Base-by-base conservation (phyloP, 2,329 filamentous ascomycete species). In the Pseudogymnoascus sp. region DNA sequence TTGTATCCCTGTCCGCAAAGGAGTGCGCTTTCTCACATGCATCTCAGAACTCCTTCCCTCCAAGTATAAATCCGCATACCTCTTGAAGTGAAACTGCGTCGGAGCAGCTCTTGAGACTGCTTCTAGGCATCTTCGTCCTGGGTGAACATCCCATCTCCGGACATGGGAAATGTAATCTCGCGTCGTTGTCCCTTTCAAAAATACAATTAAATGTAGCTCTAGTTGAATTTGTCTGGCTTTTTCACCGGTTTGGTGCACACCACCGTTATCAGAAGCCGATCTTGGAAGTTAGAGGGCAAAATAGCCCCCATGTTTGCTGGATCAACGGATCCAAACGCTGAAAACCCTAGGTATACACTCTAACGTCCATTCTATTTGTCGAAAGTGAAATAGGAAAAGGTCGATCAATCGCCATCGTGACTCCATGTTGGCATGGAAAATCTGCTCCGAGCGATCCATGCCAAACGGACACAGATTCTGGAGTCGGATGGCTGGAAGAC, bases 101-200 rank as follows among this genome's bases (percentile, higher is more conserved):
- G 69, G 15, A 76, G 64, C 4, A 75, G 65, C 11, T 69, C 69
- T 8, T 71, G 63, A 1, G 70, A 72, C 44, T 70, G 68, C 39
- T 68, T 66, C 70, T 71, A 73, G 9, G 61, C 15, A 26, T 35
- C 31, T 3, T 73, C 74, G 35, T 75, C 73, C 58, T 71, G 67
- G 2, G 68, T 69, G 62, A 74, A 75, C 31, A 74, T 74, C 1
- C 73, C 73, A 50, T 72, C 66, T 2, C 73, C 73, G 13, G 75
- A 65, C 1, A 75, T 63, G 0, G 71, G 69, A n/a, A 62, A 61
- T 11, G 68, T 61, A 7, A 63, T 67, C 5, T 64, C 54, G 8
- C 63, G 62, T 35, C 73, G 68, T 31, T 41, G 39, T 11, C 71
- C 73, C 2, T 73, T 62, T 1, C 64, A 61, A 40, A 69, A 74